Evolutionary conservation across 1,284 basidiomycete genomes (phyloP).

Genomic region (Athelia sp.): DNA sequence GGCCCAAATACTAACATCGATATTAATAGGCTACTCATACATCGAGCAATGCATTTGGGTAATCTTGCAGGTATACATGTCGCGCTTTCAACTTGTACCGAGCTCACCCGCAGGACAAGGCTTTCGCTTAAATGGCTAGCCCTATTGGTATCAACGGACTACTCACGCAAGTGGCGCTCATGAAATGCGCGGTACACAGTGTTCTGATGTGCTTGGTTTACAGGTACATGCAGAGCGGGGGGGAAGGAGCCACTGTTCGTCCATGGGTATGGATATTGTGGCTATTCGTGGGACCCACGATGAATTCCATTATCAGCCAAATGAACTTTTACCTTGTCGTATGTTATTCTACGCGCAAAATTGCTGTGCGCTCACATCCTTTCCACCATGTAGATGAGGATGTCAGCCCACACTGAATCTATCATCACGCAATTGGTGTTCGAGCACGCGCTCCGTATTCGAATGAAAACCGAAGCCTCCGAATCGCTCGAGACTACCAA

Average conservation of each 20-base stretch:
- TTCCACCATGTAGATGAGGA: constrained; percentile 11
- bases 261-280: constrained; percentile 33
- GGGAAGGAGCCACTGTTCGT: constrained; percentile 19
- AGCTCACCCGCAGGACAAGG: neutral
- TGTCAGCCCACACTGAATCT: constrained; percentile 28
- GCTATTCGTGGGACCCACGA: constrained; percentile 30
- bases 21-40: neutral
- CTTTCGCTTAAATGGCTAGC: neutral
- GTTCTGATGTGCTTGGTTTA: no score
- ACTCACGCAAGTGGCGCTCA: constrained; percentile 7
- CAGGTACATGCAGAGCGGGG: constrained; percentile 20
- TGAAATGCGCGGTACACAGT: no score
- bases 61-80: neutral
- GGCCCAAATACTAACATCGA: neutral
- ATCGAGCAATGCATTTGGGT: neutral
- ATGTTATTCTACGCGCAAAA: neutral
- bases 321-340: constrained; percentile 5
- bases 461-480: constrained; percentile 19
- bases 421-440: constrained; percentile 36
- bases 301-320: constrained; percentile 12
- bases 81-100: no score
- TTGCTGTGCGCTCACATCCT: neutral
- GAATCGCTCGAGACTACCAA: neutral
- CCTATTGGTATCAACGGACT: constrained; percentile 29
- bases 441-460: constrained; percentile 34